Conservation (phyloP, 2,329 filamentous ascomycete species). For the Aspergillus ochraceus region DNA sequence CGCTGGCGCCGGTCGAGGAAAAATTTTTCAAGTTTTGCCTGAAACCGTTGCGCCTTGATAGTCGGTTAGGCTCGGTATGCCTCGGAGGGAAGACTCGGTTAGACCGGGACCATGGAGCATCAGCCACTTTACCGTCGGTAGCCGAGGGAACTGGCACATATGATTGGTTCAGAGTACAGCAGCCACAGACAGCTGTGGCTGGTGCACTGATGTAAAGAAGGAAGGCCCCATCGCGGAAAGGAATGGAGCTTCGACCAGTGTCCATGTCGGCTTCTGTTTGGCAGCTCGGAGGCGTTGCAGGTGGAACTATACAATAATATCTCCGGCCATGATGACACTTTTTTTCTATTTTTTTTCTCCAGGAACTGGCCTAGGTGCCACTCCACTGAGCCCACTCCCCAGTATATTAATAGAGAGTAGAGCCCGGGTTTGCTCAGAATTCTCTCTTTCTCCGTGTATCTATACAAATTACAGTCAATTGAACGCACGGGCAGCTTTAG, state of each 20-base stretch:
- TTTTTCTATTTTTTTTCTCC: no score
- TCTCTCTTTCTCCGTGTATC: neutral
- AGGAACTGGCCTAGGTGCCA: no score
- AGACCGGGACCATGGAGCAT: neutral
- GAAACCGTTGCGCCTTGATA: neutral
- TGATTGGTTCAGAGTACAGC: neutral
- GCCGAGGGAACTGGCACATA: neutral
- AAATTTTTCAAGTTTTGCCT: neutral
- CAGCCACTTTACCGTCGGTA: slow-evolving; percentile 3
- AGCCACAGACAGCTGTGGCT: neutral
- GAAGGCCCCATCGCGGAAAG: slow-evolving; percentile 16
- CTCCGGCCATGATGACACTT: neutral
- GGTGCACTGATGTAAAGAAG: neutral
- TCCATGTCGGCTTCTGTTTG: slow-evolving; percentile 3
- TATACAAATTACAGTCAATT: neutral
- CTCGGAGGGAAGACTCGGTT: neutral
- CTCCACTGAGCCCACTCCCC: neutral
- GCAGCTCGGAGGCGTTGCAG: neutral
- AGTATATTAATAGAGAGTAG: neutral
- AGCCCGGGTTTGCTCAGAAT: neutral
- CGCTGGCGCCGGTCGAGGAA: neutral
- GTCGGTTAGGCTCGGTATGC: neutral
- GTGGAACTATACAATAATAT: neutral
- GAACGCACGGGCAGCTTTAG: neutral
- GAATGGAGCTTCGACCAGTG: slow-evolving; percentile 11